Evolutionary conservation across 1,139 yeast species (phyloP), one percentile per base, ranked within the genome.

Genomic region (Eremothecium gossypii): DNA sequence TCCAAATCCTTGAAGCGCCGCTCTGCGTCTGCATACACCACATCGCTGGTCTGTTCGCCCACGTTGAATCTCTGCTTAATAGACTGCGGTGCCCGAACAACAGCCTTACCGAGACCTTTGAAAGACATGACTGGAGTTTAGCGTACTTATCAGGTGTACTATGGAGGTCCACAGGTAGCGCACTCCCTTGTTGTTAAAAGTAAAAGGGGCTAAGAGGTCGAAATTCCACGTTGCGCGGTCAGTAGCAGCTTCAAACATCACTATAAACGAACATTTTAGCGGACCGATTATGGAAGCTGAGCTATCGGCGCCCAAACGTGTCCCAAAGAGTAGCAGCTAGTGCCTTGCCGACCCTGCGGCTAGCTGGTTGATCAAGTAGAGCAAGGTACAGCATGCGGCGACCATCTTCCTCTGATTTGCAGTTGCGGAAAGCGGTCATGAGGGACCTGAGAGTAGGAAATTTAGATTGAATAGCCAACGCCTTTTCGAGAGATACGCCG

Each of bases 11-110:
- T 84, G 71, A 93, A 91, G 56, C 98, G 76, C 62, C 96, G 75
- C 64, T 91, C 98, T 7, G 97, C 97, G 66, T 91, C 99, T 39
- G 74, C 74, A 61, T 87, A 91, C 14, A 91, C 96, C 0, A 95
- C 77, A 60, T 91, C 99, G 42, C 70, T 73, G 40, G 96, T 85
- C 42, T 75, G 71, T 41, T 81, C 83, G 33, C 96, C 96, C 89
- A 82, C 83, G 63, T 83, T 79, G 63, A 83, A 61, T 69, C 82
- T 83, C 60, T 79, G 86, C 52, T 89, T 79, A 57, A 83, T 70
- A 48, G 71, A 75, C 61, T 83, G 91, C 28, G 93, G 93, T 2
- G 95, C 95, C 54, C 98, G 74, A 39, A 78, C 78, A 49, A 87
- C 71, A 27, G 95, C 79, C 68, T 87, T 91, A 51, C 84, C 84